Evolutionary conservation across 2,329 filamentous ascomycete species (phyloP).

Genomic region (Purpureocillium lavendulum): DNA sequence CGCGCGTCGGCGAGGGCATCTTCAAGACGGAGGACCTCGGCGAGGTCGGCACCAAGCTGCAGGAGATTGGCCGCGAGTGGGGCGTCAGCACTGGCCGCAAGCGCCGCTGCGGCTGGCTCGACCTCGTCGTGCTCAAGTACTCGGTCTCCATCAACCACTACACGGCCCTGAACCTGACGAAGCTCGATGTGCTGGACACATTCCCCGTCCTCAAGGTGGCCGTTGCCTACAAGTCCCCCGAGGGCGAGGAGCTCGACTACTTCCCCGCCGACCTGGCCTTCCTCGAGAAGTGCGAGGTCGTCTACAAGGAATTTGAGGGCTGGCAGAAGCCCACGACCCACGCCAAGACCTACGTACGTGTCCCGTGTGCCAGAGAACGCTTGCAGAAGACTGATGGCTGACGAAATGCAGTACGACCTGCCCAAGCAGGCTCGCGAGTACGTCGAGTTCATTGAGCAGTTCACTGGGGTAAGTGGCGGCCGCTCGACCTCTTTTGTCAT

Average conservation of each 20-base stretch:
- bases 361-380: background rate
- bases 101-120: slow-evolving; percentile 12
- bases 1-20: slow-evolving; percentile 15
- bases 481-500: background rate
- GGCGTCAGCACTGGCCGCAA: slow-evolving; percentile 9
- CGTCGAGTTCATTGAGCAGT: slow-evolving; percentile 56
- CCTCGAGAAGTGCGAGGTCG: slow-evolving; percentile 5
- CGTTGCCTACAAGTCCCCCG: slow-evolving; percentile 7
- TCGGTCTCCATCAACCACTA: slow-evolving; percentile 6
- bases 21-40: slow-evolving; percentile 55
- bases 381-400: background rate
- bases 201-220: slow-evolving; percentile 50
- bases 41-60: slow-evolving; percentile 36
- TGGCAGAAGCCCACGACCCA: slow-evolving; percentile 7
- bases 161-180: slow-evolving; percentile 6
- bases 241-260: slow-evolving; percentile 12
- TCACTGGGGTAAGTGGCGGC: slow-evolving; percentile 44
- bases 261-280: slow-evolving; percentile 6
- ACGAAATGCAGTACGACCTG: slow-evolving; percentile 24
- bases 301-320: slow-evolving; percentile 7
- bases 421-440: slow-evolving; percentile 53
- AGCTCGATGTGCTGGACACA: slow-evolving; percentile 13
- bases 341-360: slow-evolving; percentile 5
- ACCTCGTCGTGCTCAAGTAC: slow-evolving; percentile 7
- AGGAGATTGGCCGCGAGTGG: slow-evolving; percentile 27